Evolutionary conservation across 257 asterid genomes (phyloP).

Genomic region (Nicotiana undulata): DNA sequence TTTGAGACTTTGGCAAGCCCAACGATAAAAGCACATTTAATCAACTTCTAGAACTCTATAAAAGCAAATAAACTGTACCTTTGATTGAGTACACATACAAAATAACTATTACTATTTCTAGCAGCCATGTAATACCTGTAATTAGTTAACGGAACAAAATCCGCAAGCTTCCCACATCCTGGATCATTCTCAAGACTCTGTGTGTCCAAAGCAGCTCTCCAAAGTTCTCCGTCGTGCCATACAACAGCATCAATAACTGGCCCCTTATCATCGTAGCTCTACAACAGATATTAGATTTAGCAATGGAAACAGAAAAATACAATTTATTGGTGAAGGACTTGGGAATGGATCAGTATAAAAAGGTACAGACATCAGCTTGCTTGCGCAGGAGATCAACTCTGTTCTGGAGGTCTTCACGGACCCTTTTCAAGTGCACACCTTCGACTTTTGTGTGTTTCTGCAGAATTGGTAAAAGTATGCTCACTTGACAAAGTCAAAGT

Average conservation of each 20-base stretch:
- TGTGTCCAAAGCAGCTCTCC: slow-evolving; percentile 99
- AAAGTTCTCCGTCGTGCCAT: slow-evolving; percentile 93
- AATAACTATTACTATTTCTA: not conserved
- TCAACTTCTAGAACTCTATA: not conserved
- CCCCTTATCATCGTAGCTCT: slow-evolving; percentile 94
- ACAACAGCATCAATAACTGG: slow-evolving; percentile 96
- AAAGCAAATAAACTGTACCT: not conserved
- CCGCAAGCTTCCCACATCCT: slow-evolving; percentile 77
- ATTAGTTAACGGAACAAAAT: slow-evolving; percentile 83
- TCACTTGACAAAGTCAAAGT: not conserved
- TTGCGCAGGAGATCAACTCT: slow-evolving; percentile 86
- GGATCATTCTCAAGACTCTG: slow-evolving; percentile 78
- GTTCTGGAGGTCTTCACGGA: slow-evolving; percentile 78
- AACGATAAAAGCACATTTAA: not conserved
- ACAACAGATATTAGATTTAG: slow-evolving; percentile 16
- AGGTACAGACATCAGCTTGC: slow-evolving; percentile 66
- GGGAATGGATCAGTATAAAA: slow-evolving; percentile 2
- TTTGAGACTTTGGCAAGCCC: not conserved
- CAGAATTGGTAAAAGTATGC: slow-evolving; percentile 8
- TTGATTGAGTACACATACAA: slow-evolving; percentile 1
- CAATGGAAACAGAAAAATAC: slow-evolving; percentile 10
- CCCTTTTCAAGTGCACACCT: slow-evolving; percentile 53
- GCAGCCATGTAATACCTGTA: slow-evolving; percentile 48
- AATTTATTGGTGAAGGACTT: slow-evolving; percentile 7
- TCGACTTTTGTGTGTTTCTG: slow-evolving; percentile 67